These are phyloP conservation scores for Rheum nobile DNA, from an alignment of 148 eudicot genomes.

Conservation along the genomic window DNA sequence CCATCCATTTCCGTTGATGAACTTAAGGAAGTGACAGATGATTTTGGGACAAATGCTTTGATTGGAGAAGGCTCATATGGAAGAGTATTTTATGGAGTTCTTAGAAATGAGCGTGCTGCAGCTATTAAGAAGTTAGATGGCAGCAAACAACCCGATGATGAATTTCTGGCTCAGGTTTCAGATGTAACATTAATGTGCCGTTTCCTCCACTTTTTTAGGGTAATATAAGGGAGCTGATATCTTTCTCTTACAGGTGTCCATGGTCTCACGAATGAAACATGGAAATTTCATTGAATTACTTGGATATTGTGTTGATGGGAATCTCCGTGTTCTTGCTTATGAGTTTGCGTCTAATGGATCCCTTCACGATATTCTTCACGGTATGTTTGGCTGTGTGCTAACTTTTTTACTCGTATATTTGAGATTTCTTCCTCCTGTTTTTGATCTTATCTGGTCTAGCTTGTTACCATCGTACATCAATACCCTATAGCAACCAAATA, in stretches of 20 bases:
- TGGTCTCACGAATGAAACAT: constrained; percentile 13
- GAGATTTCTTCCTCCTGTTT: too few species aligned
- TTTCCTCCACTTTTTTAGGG: background rate
- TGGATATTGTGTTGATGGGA: constrained; percentile 13
- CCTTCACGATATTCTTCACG: constrained; percentile 11
- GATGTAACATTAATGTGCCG: background rate
- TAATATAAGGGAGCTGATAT: background rate
- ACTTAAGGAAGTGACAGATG: constrained; percentile 59
- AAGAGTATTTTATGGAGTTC: constrained; percentile 55
- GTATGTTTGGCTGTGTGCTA: background rate
- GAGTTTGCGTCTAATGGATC: constrained; percentile 15
- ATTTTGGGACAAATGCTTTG: constrained; percentile 63
- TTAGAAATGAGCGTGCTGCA: constrained; percentile 50
- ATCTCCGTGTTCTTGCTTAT: constrained; percentile 11
- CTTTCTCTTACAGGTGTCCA: constrained; percentile 8
- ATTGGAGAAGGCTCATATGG: constrained; percentile 93
- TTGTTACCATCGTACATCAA: too few species aligned
- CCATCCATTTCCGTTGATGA: constrained; percentile 59
- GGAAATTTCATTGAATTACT: constrained; percentile 10
- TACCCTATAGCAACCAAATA: background rate
- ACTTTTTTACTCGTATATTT: background rate
- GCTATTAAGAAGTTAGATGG: constrained; percentile 85
- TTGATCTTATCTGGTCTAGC: too few species aligned
- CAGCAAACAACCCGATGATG: too few species aligned
- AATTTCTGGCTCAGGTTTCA: constrained; percentile 66